Base-by-base conservation (phyloP, 495 filamentous ascomycete species). In the Letharia lupina region DNA sequence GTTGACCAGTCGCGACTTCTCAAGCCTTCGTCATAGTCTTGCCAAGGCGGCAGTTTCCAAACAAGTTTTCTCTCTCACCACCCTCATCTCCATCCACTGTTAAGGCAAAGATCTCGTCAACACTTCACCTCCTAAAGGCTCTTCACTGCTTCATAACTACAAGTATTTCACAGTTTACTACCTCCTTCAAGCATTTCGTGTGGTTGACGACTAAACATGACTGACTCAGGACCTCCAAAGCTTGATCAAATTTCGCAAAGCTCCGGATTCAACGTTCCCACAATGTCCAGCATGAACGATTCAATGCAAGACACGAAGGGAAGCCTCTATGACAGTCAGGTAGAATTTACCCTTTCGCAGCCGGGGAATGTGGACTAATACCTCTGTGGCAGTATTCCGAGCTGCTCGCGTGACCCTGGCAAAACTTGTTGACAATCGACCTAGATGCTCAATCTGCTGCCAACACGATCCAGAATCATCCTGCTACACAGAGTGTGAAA, bases 391-490 rank as follows among this genome's bases (percentile, higher is more conserved):
- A 61, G 68, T 69, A 65, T 67, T 67, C 63, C 59, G 62, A 42
- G 47, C 63, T 57, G 70, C 70, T 71, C 70, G 70, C 67, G 70
- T 71, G 70, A 71, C 61, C 47, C n/a, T 15, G 12, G 16, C 37
- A 35, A 66, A 33, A 45, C 12, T 28, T 59, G 70, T 72, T 77
- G 58, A 77, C 63, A 58, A 33, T 58, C 63, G 28, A 35, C 67
- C 52, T 66, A 77, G 75, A 74, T 70, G 68, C 70, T 63, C 66
- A 72, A 58, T 68, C 73, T 42, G 74, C 75, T n/a, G 68, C 70
- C 59, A 70, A 68, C 41, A 71, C 75, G 28, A 70, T 74, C 62
- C 68, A 72, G 54, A 75, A 75, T 59, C 75, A 76, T 64, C 75
- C 75, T 44, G 62, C 71, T 33, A 76, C 75, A 56, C 75, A 77